Evolutionary conservation across 345 rosid genomes (phyloP).

Genomic region (Citropsis articulata): DNA sequence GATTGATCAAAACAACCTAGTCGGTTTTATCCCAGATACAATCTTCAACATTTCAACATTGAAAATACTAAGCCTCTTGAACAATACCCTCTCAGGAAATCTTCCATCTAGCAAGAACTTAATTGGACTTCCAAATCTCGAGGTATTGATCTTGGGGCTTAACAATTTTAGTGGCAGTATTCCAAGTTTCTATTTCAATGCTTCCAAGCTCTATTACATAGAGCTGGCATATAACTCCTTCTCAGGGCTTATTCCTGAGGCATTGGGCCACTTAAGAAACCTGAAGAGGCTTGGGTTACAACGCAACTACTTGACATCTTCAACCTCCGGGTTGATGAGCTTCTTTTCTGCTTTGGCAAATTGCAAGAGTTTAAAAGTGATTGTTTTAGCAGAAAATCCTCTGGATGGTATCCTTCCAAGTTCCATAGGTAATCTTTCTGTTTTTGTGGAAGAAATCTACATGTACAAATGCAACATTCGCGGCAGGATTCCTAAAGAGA

Average conservation of each 20-base stretch:
- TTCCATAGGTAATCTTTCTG: constrained; percentile 13
- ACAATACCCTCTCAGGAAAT: neutral
- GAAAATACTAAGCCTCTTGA: neutral
- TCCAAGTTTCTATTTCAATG: neutral
- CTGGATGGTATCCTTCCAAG: constrained; percentile 5
- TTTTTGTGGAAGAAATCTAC: neutral
- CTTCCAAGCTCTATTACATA: neutral
- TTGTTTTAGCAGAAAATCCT: neutral
- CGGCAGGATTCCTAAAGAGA: constrained; percentile 17
- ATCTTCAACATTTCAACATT: neutral
- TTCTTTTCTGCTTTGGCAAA: constrained; percentile 18
- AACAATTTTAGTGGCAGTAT: neutral
- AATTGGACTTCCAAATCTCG: neutral
- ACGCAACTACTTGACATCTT: neutral
- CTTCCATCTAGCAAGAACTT: neutral
- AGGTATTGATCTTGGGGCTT: neutral
- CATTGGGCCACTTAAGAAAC: neutral
- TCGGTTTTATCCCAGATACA: neutral
- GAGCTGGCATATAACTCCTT: neutral
- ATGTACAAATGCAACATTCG: neutral
- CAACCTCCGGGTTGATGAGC: neutral
- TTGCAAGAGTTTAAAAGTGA: neutral
- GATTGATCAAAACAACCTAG: neutral
- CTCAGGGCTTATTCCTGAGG: neutral
- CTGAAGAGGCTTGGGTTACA: neutral